Conservation (phyloP, 805 yeast genomes). For the Candida mattraensis region DNA sequence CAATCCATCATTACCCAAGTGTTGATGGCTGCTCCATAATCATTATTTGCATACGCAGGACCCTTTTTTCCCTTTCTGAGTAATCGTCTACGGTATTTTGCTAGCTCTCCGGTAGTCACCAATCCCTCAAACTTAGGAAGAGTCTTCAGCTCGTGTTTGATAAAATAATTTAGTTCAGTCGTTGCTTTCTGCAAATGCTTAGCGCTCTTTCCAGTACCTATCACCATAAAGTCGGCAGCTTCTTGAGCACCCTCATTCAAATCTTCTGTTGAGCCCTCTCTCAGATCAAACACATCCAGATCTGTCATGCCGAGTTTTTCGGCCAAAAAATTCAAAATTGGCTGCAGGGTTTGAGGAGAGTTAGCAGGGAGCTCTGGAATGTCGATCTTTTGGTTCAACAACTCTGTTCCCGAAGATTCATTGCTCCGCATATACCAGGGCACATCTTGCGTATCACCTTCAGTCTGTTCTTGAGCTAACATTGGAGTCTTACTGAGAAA, state of each 20-base stretch:
- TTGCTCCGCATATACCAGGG: slow-evolving; percentile 38
- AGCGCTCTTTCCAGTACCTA: slow-evolving; percentile 75
- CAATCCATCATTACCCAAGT: slow-evolving; percentile 85
- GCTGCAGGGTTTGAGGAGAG: slow-evolving; percentile 53
- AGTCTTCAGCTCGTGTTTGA: slow-evolving; percentile 51
- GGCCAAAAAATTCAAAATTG: slow-evolving; percentile 47
- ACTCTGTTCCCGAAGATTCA: slow-evolving; percentile 27
- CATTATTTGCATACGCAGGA: slow-evolving; percentile 53
- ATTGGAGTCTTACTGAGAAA: too few species aligned
- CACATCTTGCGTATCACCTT: too few species aligned
- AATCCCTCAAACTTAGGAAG: slow-evolving; percentile 71
- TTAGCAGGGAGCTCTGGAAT: slow-evolving; percentile 60
- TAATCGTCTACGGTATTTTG: slow-evolving; percentile 51
- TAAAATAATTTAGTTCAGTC: slow-evolving; percentile 49
- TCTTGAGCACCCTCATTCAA: slow-evolving; percentile 33
- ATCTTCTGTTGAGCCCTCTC: slow-evolving; percentile 34
- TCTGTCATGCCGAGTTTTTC: slow-evolving; percentile 66
- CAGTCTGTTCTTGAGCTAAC: too few species aligned
- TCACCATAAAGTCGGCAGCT: slow-evolving; percentile 52
- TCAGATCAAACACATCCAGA: slow-evolving; percentile 62
- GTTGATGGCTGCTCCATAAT: slow-evolving; percentile 58
- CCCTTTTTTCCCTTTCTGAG: slow-evolving; percentile 54
- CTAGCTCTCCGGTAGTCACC: slow-evolving; percentile 54
- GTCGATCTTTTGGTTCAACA: slow-evolving; percentile 27
- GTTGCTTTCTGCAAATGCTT: slow-evolving; percentile 76